These are phyloP conservation scores for Rossbeevera mucosa DNA, from an alignment of 768 basidiomycete species.

Conservation along the genomic window DNA sequence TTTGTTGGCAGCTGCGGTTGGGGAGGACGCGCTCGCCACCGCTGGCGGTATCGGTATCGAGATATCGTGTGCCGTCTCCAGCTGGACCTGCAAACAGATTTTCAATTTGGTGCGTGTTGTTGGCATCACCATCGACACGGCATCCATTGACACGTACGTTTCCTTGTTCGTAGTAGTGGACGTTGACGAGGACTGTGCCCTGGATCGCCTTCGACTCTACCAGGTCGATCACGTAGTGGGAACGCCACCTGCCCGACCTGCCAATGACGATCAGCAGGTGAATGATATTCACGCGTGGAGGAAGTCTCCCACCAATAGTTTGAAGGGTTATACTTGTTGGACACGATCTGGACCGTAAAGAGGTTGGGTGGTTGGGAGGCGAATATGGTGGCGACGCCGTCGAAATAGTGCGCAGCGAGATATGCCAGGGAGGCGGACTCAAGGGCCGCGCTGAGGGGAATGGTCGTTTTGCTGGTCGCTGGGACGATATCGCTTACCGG, in stretches of 20 bases:
- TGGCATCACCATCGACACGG: background rate
- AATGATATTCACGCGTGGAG: background rate
- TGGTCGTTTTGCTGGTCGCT: background rate
- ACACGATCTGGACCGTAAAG: slow-evolving; percentile 78
- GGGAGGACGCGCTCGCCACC: slow-evolving; percentile 47
- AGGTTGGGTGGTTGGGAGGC: slow-evolving; percentile 42
- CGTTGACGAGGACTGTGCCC: slow-evolving; percentile 76
- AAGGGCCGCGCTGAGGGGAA: slow-evolving; percentile 55
- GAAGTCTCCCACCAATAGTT: slow-evolving; percentile 78
- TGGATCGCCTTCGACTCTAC: slow-evolving; percentile 48
- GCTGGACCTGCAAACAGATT: slow-evolving; percentile 65
- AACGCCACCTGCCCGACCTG: slow-evolving; percentile 96
- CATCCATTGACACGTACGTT: slow-evolving; percentile 52
- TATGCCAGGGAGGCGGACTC: slow-evolving; percentile 66
- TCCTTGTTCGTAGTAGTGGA: slow-evolving; percentile 98
- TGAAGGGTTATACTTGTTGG: slow-evolving; percentile 79
- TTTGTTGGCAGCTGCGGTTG: slow-evolving; percentile 55
- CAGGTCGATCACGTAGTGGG: slow-evolving; percentile 74
- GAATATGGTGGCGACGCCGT: slow-evolving; percentile 70
- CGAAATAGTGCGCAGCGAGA: slow-evolving; percentile 74
- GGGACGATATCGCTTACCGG: slow-evolving; percentile 45
- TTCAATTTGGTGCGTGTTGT: background rate
- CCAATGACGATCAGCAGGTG: background rate
- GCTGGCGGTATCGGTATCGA: slow-evolving; percentile 61
- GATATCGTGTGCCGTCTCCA: slow-evolving; percentile 68